Evolutionary conservation across 768 basidiomycete genomes (phyloP).

Genomic region (Boletellus ananiceps): DNA sequence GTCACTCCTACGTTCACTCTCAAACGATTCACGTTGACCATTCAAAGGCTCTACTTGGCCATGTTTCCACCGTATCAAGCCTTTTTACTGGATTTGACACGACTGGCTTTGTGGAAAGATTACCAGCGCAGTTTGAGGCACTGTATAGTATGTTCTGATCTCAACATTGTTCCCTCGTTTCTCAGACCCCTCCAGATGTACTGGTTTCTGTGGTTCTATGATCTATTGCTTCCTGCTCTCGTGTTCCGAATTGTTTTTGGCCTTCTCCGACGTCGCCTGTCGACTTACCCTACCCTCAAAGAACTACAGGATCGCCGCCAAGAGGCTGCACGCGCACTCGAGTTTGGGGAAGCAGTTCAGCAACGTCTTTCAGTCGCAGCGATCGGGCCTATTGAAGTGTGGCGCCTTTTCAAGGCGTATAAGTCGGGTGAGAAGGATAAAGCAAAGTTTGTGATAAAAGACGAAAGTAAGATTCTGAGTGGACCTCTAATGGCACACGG

Average conservation of each 20-base stretch:
- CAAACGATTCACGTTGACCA: constrained; percentile 46
- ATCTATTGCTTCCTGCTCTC: constrained; percentile 51
- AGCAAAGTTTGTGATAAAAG: constrained; percentile 22
- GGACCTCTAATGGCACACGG: background rate
- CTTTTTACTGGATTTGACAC: constrained; percentile 35
- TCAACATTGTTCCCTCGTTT: background rate
- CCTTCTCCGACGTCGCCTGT: constrained; percentile 45
- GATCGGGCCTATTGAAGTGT: constrained; percentile 49
- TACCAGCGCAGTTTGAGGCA: constrained; percentile 40
- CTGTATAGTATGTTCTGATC: constrained; percentile 44
- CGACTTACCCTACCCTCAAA: constrained; percentile 50
- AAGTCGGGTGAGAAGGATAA: constrained; percentile 35
- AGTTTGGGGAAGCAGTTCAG: constrained; percentile 48
- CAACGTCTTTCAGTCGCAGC: constrained; percentile 44
- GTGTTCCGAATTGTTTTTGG: constrained; percentile 44
- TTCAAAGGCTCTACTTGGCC: constrained; percentile 53
- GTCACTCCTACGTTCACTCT: constrained; percentile 48
- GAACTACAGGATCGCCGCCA: constrained; percentile 51
- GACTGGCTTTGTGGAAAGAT: constrained; percentile 56
- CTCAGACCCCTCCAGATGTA: constrained; percentile 39
- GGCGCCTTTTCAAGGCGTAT: constrained; percentile 46
- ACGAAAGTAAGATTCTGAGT: constrained; percentile 1
- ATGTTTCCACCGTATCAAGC: constrained; percentile 46
- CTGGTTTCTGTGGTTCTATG: constrained; percentile 61
- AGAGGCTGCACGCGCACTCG: constrained; percentile 45